These are phyloP conservation scores for Lentinula aciculospora DNA, from an alignment of 768 basidiomycete species.

Conservation along the genomic window DNA sequence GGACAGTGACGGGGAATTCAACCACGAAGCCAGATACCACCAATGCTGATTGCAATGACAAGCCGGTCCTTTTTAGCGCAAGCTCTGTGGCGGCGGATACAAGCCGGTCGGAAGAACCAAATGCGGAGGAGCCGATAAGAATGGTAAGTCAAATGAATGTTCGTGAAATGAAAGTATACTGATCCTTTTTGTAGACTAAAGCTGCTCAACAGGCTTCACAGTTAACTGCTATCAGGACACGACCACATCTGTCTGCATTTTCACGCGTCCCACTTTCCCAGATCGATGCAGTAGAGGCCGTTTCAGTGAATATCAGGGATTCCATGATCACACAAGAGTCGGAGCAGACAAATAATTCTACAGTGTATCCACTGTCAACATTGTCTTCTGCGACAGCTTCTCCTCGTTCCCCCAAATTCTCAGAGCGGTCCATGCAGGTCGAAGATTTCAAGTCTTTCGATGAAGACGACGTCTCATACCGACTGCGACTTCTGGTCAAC, in stretches of 20 bases:
- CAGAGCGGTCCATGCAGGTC: conserved; percentile 36
- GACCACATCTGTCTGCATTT: conserved; percentile 40
- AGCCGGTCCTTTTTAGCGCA: neutral
- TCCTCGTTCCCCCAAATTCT: conserved; percentile 56
- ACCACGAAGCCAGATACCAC: no score
- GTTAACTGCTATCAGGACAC: conserved; percentile 14
- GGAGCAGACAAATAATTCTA: conserved; percentile 52
- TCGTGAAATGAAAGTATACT: neutral
- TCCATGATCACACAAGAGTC: conserved; percentile 43
- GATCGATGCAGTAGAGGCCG: conserved; percentile 16
- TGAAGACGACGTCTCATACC: conserved; percentile 80
- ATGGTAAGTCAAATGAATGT: neutral
- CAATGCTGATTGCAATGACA: neutral
- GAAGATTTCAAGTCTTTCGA: conserved; percentile 48
- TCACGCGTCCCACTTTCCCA: conserved; percentile 42
- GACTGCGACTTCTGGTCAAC: conserved; percentile 76
- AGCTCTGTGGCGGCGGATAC: neutral
- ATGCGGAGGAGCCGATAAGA: neutral
- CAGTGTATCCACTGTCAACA: conserved; percentile 69
- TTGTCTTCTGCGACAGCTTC: conserved; percentile 62
- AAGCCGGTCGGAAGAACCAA: neutral
- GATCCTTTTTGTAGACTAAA: neutral
- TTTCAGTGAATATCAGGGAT: conserved; percentile 41
- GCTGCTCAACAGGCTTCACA: neutral
- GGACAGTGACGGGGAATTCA: conserved; percentile 24